Conservation (phyloP, 352 stramenopile genomes). For the Phytophthora europaea region DNA sequence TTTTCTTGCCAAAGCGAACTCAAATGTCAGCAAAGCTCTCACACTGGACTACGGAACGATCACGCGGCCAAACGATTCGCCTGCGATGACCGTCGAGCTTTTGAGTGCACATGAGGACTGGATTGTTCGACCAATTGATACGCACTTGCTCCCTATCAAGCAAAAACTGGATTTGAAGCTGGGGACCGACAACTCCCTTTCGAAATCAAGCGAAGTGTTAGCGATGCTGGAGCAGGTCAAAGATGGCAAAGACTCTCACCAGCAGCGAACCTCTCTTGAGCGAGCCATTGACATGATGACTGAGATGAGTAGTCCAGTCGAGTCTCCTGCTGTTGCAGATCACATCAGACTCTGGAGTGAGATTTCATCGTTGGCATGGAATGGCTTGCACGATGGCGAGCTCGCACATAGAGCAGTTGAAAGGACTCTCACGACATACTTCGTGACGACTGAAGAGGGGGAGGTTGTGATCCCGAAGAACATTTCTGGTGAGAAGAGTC, state of each 20-base stretch:
- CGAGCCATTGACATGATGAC: slow-evolving; percentile 38
- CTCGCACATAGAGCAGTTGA: slow-evolving; percentile 41
- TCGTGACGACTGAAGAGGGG: slow-evolving; percentile 27
- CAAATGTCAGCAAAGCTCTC: slow-evolving; percentile 69
- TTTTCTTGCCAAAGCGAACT: slow-evolving; percentile 86
- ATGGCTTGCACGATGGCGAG: slow-evolving; percentile 44
- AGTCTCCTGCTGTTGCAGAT: slow-evolving; percentile 7
- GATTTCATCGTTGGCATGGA: slow-evolving; percentile 57
- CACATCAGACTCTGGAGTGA: slow-evolving; percentile 59
- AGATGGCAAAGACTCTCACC: slow-evolving; percentile 62
- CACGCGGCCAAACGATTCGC: slow-evolving; percentile 14
- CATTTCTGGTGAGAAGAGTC: slow-evolving; percentile 54
- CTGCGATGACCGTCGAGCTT: slow-evolving; percentile 32
- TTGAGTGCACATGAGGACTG: slow-evolving; percentile 34
- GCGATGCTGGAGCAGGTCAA: slow-evolving; percentile 80
- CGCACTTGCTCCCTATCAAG: slow-evolving; percentile 75
- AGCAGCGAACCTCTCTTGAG: slow-evolving; percentile 35
- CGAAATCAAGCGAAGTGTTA: slow-evolving; percentile 54
- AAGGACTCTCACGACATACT: slow-evolving; percentile 52
- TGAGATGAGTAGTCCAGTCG: slow-evolving; percentile 8
- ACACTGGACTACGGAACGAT: slow-evolving; percentile 67
- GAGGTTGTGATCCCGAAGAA: slow-evolving; percentile 16
- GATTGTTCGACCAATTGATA: slow-evolving; percentile 58
- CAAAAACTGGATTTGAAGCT: slow-evolving; percentile 74
- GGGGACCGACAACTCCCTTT: slow-evolving; percentile 52